Evolutionary conservation across 2,329 filamentous ascomycete species (phyloP), one percentile per base, ranked within the genome.

Genomic region (Coniochaeta sp.): DNA sequence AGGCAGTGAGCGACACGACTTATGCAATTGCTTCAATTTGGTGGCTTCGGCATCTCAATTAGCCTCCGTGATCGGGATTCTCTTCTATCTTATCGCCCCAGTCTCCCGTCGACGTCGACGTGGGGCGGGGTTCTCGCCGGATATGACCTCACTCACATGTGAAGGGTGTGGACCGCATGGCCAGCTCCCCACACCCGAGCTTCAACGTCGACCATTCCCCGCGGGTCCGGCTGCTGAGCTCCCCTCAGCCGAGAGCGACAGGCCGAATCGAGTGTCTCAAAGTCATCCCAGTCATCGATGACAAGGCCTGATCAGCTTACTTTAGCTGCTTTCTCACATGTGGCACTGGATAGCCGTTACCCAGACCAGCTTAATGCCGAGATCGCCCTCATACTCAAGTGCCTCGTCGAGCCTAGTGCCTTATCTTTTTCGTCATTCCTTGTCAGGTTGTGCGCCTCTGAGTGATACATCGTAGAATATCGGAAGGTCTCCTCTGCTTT

Each of bases 341-440:
- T 57, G 54, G 19, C 54, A 57, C 31, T 38, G 54, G 31, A 22
- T 57, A 38, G 54, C 34, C 28, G 54, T 34, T 57, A 26, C 31
- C 54, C 9, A 55, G 26, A 6, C 43, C 19, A 47, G 43, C 19
- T 47, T 24, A 47, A 52, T 52, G 26, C 47, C 47, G 47, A 52
- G 47, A 52, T 52, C 47, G 47, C 47, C 47, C 47, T 14, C 11
- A 31, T 28, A 52, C 24, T 52, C 6, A 28, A n/a, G 11, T 52
- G n/a, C 47, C n/a, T 22, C 14, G 26, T 47, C 47, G 2, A 52
- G 26, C 9, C 47, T 52, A 52, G 31, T 26, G 54, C 61, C 64
- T 64, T 60, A 58, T 66, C 59, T 63, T 65, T 64, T 65, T 65
- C 64, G 64, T 65, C 60, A 60, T 62, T 40, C 57, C 47, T 59